phyloP scores from a whole-genome alignment of 2,329 filamentous ascomycete species.

The Aspergillus phoenicis region DNA sequence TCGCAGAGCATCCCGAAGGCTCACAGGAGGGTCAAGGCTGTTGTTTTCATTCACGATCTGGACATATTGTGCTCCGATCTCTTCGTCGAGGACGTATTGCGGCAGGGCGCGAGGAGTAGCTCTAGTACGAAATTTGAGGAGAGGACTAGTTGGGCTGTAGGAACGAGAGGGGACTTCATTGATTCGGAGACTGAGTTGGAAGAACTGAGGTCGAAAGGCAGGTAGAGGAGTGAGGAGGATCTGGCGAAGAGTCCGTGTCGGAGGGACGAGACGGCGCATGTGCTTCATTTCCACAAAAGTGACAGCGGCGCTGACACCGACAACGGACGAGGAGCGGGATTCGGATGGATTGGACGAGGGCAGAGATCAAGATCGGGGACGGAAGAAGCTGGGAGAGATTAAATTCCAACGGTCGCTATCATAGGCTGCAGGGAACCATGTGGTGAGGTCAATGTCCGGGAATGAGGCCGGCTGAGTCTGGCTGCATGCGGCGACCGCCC shows the following conservation, averaged over 20 bases:
- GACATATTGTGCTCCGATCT: slow-evolving; percentile 34
- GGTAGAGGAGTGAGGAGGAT: slow-evolving; percentile 30
- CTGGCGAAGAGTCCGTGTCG: slow-evolving; percentile 35
- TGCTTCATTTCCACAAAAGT: slow-evolving; percentile 33
- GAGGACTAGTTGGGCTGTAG: slow-evolving; percentile 21
- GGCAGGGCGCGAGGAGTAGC: slow-evolving; percentile 11
- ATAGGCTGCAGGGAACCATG: background rate
- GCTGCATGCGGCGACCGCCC: slow-evolving; percentile 3
- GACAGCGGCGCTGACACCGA: background rate
- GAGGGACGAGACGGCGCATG: slow-evolving; percentile 36
- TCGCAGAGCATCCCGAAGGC: slow-evolving; percentile 39
- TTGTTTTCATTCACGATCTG: slow-evolving; percentile 40
- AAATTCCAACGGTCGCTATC: background rate
- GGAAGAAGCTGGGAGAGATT: background rate
- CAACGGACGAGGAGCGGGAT: background rate
- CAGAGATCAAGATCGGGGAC: background rate
- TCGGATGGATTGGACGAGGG: background rate
- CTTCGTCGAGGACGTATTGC: slow-evolving; percentile 35
- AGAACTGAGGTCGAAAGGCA: slow-evolving; percentile 17
- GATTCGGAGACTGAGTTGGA: slow-evolving; percentile 9
- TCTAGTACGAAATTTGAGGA: background rate
- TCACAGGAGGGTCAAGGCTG: slow-evolving; percentile 32
- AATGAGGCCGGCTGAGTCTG: background rate
- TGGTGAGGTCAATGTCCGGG: background rate
- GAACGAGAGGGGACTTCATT: slow-evolving; percentile 14